Base-by-base conservation (phyloP, 2,329 filamentous ascomycete species). In the Hypoxylon sp. region DNA sequence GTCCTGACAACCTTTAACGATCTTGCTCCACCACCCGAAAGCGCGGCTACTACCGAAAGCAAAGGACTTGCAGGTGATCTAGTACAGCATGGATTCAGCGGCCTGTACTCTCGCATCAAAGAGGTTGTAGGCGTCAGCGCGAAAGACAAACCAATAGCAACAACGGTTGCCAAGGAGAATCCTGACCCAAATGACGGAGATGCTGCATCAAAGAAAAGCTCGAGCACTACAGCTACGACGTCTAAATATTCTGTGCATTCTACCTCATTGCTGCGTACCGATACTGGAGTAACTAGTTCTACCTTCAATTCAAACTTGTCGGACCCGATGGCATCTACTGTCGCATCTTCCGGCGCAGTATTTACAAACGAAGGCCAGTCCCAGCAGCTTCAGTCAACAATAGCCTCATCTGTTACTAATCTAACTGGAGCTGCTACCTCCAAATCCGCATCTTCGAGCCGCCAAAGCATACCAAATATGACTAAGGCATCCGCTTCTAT, bases 1-100 rank as follows among this genome's bases (percentile, higher is more conserved):
- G 22, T 89, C 32, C 83, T 98, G 49, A 98, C 94, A 2, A 96
- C 93, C 7, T 98, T 98, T 79, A 96, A 96, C 78, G 94, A 97
- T 74, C 94, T 97, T 72, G 91, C 91, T 0, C 85, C 90, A 0
- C 89, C 89, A 4, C 89, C 91, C 0, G 80, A 83, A 2, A 82
- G 85, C 1, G 79, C 86, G 1, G 81, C 84, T 1, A 79, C 81
- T 13, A 78, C 83, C 22, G 93, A 97, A 71, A 87, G 82, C 61
- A 93, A 92, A 75, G 86, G 86, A 7, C 81, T 92, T 37, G 83
- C 89, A 0, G 87, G 88, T 24, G 93, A 97, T 61, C 78, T 91
- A 41, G 87, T 95, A 20, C 92, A 95, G 66, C 91, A 94, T 77
- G 93, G 94, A 4, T 82, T 98, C 48, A 97, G 91, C 73, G 93